A percentile compares a stretch with the other conserved stretches of the same genome.
phyloP scores from a whole-genome alignment of 306 rosid genomes.

The Vachellia collinsii region DNA sequence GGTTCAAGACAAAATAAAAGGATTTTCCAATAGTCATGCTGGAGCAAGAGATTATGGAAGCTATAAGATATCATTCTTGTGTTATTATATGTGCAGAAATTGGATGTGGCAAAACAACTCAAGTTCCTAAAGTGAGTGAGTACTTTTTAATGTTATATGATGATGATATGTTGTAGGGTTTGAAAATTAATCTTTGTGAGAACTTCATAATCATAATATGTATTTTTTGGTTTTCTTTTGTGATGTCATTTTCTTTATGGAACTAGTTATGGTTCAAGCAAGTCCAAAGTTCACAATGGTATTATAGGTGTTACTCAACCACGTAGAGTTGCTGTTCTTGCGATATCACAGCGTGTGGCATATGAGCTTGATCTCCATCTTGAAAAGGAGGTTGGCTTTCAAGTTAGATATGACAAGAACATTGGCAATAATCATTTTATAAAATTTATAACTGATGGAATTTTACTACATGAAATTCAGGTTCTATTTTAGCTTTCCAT shows the following conservation, averaged over 20 bases:
- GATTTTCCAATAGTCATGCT: slow-evolving; percentile 93
- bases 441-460: slow-evolving; percentile 98
- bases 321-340: slow-evolving; percentile 93
- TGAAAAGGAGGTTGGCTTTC: slow-evolving; percentile 89
- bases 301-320: slow-evolving; percentile 95
- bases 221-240: slow-evolving; percentile 10
- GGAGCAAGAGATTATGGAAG: slow-evolving; percentile 99
- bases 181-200: slow-evolving; percentile 7
- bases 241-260: slow-evolving; percentile 74
- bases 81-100: slow-evolving; percentile 96
- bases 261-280: slow-evolving; percentile 84
- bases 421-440: slow-evolving; percentile 79
- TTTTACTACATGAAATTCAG: slow-evolving; percentile 93
- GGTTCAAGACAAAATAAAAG: slow-evolving; percentile 68
- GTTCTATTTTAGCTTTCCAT: slow-evolving; percentile 47
- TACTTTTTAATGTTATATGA: slow-evolving; percentile 21
- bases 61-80: slow-evolving; percentile 67
- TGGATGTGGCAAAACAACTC: slow-evolving; percentile 99
- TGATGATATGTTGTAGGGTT: slow-evolving; percentile 17
- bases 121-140: slow-evolving; percentile 86
- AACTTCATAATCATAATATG: slow-evolving; percentile 4
- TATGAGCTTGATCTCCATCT: slow-evolving; percentile 78
- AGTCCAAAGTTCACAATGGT: slow-evolving; percentile 53
- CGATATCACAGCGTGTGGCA: slow-evolving; percentile 92
- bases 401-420: slow-evolving; percentile 90